Evolutionary conservation across 768 basidiomycete genomes (phyloP).

Genomic region (Amyloporia xantha): DNA sequence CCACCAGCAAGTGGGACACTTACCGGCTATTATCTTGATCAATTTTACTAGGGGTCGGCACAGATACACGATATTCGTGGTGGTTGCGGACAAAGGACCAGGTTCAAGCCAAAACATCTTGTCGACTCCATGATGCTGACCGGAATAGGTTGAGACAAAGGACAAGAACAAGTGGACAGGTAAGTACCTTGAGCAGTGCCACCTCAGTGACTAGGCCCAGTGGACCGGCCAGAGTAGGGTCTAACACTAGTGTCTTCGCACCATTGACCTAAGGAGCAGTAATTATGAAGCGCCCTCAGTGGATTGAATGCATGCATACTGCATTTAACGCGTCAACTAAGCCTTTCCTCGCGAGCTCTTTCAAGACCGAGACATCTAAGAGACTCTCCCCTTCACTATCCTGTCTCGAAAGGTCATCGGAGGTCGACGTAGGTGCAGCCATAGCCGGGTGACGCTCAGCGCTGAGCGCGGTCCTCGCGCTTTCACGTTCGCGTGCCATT

Average conservation of each 20-base stretch:
- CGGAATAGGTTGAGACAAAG: slow-evolving; percentile 3
- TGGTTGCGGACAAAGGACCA: slow-evolving; percentile 75
- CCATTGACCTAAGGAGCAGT: slow-evolving; percentile 63
- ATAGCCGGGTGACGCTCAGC: neutral
- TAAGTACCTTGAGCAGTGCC: slow-evolving; percentile 75
- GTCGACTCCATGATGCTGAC: slow-evolving; percentile 94
- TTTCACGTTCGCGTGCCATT: neutral
- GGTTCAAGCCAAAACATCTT: slow-evolving; percentile 99
- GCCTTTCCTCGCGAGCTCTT: slow-evolving; percentile 74
- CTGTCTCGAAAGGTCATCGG: slow-evolving; percentile 31
- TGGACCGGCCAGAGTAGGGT: slow-evolving; percentile 81
- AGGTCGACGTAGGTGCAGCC: slow-evolving; percentile 21
- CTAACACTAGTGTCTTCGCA: slow-evolving; percentile 94
- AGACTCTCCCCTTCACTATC: slow-evolving; percentile 31
- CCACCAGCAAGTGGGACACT: slow-evolving; percentile 24
- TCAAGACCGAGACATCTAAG: slow-evolving; percentile 59
- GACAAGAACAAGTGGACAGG: neutral
- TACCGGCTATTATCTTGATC: slow-evolving; percentile 89
- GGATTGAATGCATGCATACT: slow-evolving; percentile 27
- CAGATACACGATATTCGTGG: slow-evolving; percentile 88
- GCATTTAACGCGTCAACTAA: slow-evolving; percentile 83
- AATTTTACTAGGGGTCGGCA: slow-evolving; percentile 82
- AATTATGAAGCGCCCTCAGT: neutral
- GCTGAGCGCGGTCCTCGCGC: no score
- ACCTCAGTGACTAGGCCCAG: slow-evolving; percentile 95